Base-by-base conservation (phyloP, 225 moss, liverwort and hornwort genomes). In the Rhytidiadelphus loreus region DNA sequence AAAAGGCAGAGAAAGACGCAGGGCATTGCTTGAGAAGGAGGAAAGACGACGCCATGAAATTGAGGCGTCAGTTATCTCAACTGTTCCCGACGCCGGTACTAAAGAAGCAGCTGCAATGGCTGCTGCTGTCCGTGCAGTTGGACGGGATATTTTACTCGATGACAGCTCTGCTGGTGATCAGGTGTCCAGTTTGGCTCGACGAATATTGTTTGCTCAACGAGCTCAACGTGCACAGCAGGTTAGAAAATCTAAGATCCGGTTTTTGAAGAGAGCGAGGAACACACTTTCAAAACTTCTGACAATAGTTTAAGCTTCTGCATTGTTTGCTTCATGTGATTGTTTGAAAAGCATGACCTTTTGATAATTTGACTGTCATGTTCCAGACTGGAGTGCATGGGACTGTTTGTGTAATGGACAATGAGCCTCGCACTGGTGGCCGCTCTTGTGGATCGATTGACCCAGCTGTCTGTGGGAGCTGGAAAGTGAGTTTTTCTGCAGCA, bases 101-200 rank as follows among this genome's bases (percentile, higher is more conserved):
- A 99, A 97, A 92, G 98, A 99, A 90, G 98, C 97, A 84, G 98
- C 98, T 87, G 98, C 98, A 65, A 99, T 99, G 98, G 98, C 97
- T 80, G 96, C 98, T 81, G 97, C 98, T 87, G 97, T 99, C 16
- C 94, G 98, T 83, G 98, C 98, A 80, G 96, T 99, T 75, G 98
- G 97, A 89, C 96, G 96, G 85, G 98, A 99, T 89, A 97, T 96
- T 71, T 93, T 97, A 82, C 95, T 96, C 86, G 98, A 99, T 92
- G 98, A 99, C 18, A 96, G 88, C 90, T 95, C 92, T 83, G 94
- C 96, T 83, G 97, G 96, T 78, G 97, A 99, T 88, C 98, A 99
- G 90, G 98, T 99, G 80, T 99, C 96, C 68, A 96, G 95, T 86
- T 95, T 99, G 90, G 97, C 98, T 84, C 98, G 96, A 80, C 94